Evolutionary conservation across 169 alveolate species (phyloP), one percentile per base, ranked within the genome.

Genomic region (Cryptosporidium ryanae): DNA sequence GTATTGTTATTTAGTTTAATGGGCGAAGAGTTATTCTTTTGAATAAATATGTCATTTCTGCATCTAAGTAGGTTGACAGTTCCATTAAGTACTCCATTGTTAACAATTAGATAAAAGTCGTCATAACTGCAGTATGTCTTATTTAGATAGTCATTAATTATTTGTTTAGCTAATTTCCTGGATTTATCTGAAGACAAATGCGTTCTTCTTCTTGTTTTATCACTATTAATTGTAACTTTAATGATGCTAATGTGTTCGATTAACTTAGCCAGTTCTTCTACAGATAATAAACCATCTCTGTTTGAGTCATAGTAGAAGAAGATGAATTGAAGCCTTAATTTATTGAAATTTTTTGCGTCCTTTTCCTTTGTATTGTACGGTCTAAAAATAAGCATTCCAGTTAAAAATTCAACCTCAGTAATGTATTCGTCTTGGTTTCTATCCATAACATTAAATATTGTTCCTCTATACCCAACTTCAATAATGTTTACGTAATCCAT

Each of bases 191-290:
- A 21, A 0, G 83, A 68, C 7, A 68, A 8, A 31, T 54, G 83
- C 31, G 65, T 68, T 55, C 55, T 68, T 31, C 52, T 68, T 55
- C 34, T 50, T 23, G 46, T 55, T 48, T 38, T 66, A 31, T 43
- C 25, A 32, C 55, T 68, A 54, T 29, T 68, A 13, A 54, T 29
- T 15, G 83, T 68, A 27, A 55, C 83, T 31, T 68, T 68, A 54
- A 68, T 68, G 23, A 68, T 68, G n/a, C 83, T 68, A 52, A 68
- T 68, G 31, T 68, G 83, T n/a, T 68, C 83, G 27, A 68, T 68
- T 29, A 68, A 25, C 18, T 68, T 68, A 17, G 83, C 83, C 12
- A 68, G 66, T 38, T 68, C 83, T 1, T 68, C 67, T 31, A 52
- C 34, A 21, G 83, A 68, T 17, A 68, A 54, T 5, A 68, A 13